Percentiles rank a stretch among this genome's conserved stretches.
These are phyloP conservation scores for Blastobotrys indianensis DNA, from an alignment of 1,139 yeast genomes.

Conservation along the genomic window DNA sequence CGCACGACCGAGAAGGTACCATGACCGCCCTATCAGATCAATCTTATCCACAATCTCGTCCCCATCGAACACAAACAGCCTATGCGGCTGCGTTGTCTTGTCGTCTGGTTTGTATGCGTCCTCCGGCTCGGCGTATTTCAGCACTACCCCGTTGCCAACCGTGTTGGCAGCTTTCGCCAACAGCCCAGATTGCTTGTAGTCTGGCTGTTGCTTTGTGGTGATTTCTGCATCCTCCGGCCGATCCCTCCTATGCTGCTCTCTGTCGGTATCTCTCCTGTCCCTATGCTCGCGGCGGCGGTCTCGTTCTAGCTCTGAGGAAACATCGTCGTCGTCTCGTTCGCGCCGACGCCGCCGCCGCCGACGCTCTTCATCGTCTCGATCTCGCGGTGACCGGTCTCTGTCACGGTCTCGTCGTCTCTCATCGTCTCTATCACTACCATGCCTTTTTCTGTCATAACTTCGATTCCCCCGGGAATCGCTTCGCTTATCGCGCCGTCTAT, in stretches of 20 bases:
- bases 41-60: conserved; percentile 30
- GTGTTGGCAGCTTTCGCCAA: conserved; percentile 41
- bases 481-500: no score
- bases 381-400: no score
- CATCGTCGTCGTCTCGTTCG: no score
- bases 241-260: conserved; percentile 5
- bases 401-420: background rate
- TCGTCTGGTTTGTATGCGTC: conserved; percentile 36
- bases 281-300: no score
- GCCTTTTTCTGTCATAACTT: background rate
- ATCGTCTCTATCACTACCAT: background rate
- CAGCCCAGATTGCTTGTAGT: conserved; percentile 43
- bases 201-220: conserved; percentile 31
- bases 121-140: conserved; percentile 43
- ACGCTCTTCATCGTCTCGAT: no score
- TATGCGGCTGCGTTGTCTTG: conserved; percentile 20
- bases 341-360: no score
- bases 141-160: conserved; percentile 34
- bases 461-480: background rate
- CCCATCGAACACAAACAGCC: conserved; percentile 26
- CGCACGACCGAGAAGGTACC: conserved; percentile 45
- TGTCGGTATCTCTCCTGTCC: conserved; percentile 5
- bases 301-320: no score
- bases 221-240: conserved; percentile 7
- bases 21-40: conserved; percentile 31